Percentiles rank a stretch among this genome's conserved stretches.
These are phyloP conservation scores for Paragyromitra xinjiangensis DNA, from an alignment of 495 filamentous ascomycete genomes.

Conservation along the genomic window DNA sequence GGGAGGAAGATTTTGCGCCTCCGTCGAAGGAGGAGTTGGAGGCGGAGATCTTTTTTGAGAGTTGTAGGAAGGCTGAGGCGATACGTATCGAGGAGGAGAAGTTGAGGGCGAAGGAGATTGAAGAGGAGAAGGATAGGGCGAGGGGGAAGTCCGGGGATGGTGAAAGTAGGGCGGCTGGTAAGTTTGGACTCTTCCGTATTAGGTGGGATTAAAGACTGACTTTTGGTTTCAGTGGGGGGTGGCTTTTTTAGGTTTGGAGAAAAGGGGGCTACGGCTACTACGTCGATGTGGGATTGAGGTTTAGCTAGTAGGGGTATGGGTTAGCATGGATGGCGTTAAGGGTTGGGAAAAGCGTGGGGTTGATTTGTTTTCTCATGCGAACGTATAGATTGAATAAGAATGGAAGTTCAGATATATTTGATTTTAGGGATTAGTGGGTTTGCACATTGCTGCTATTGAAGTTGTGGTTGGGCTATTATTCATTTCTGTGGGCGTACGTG, in stretches of 20 bases:
- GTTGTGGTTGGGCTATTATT: too few species aligned
- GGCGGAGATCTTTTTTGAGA: slow-evolving; percentile 30
- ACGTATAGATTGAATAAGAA: background rate
- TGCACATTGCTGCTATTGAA: too few species aligned
- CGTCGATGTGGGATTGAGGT: slow-evolving; percentile 23
- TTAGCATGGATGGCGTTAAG: background rate
- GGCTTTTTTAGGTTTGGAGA: slow-evolving; percentile 23
- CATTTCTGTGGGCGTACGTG: too few species aligned
- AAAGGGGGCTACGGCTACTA: background rate
- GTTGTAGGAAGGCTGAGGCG: slow-evolving; percentile 25
- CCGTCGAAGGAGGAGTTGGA: slow-evolving; percentile 34
- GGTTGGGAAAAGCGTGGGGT: background rate
- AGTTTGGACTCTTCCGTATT: background rate
- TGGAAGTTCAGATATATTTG: too few species aligned
- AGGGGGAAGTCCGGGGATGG: background rate
- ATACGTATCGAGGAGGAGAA: slow-evolving; percentile 36
- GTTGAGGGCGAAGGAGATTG: slow-evolving; percentile 28
- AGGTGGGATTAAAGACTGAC: slow-evolving; percentile 6
- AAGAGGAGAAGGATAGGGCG: slow-evolving; percentile 26
- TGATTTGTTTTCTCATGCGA: background rate
- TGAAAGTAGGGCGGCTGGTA: slow-evolving; percentile 11
- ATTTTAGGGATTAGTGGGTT: too few species aligned
- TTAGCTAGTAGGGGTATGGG: background rate
- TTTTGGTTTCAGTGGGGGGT: slow-evolving; percentile 1
- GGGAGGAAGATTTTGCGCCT: slow-evolving; percentile 3